A percentile compares a stretch with the other conserved stretches of the same genome.
These are phyloP conservation scores for Saccharomycopsis crataegensis DNA, from an alignment of 1,139 yeast genomes.

Conservation along the genomic window DNA sequence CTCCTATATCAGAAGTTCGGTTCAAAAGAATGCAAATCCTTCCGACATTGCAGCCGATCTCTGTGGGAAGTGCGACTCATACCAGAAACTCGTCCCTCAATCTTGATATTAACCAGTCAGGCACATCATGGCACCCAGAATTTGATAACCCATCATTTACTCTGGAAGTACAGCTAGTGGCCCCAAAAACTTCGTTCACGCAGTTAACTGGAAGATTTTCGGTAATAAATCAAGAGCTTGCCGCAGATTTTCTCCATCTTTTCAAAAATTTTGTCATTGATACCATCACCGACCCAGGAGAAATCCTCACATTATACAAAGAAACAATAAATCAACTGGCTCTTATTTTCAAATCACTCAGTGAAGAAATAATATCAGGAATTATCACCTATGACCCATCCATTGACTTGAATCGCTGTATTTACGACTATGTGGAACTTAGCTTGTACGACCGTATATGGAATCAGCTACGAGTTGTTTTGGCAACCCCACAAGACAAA, in stretches of 20 bases:
- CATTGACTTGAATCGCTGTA: conserved; percentile 45
- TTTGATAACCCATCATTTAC: neutral
- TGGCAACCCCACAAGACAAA: conserved; percentile 14
- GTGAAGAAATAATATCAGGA: conserved; percentile 26
- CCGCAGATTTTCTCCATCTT: conserved; percentile 20
- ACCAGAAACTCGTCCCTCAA: neutral
- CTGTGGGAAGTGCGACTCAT: conserved; percentile 5
- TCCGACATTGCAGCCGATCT: neutral
- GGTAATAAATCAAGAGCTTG: conserved; percentile 30
- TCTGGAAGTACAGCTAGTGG: neutral
- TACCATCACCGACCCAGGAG: conserved; percentile 27
- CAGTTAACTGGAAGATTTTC: conserved; percentile 15
- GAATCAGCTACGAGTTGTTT: conserved; percentile 38
- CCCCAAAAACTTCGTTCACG: conserved; percentile 4
- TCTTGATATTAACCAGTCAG: too few species aligned
- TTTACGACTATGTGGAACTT: conserved; percentile 65
- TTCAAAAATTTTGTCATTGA: conserved; percentile 33
- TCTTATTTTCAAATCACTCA: conserved; percentile 33
- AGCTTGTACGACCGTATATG: conserved; percentile 61
- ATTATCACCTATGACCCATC: conserved; percentile 33
- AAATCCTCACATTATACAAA: conserved; percentile 30
- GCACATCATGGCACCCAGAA: too few species aligned
- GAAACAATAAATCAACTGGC: conserved; percentile 34
- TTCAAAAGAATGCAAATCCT: neutral
- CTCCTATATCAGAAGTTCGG: conserved; percentile 22